Conservation (phyloP, 2,329 filamentous ascomycete species). For the Zarea fungicola region DNA sequence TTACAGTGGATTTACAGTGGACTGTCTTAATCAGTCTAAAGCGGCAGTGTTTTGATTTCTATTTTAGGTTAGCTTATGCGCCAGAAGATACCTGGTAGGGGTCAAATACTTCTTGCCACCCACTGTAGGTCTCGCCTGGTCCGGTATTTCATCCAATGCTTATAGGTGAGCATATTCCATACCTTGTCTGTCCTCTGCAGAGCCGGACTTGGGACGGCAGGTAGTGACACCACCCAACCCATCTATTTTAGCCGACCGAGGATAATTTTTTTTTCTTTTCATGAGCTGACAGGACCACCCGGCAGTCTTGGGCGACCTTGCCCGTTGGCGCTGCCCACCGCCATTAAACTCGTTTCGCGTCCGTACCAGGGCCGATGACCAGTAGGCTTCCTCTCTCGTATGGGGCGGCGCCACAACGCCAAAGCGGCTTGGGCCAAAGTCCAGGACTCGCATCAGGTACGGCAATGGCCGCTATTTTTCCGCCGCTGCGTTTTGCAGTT, state of each 20-base stretch:
- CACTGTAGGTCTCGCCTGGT: constrained; percentile 6
- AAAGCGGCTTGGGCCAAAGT: background rate
- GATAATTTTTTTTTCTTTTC: background rate
- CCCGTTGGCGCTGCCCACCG: background rate
- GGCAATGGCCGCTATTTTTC: background rate
- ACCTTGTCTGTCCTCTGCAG: too few species aligned
- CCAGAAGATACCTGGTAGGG: too few species aligned
- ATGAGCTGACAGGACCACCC: background rate
- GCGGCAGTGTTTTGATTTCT: too few species aligned
- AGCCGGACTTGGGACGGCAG: too few species aligned
- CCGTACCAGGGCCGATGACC: background rate
- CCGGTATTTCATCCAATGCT: background rate
- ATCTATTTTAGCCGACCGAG: background rate
- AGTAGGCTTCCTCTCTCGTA: background rate
- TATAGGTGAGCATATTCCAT: too few species aligned
- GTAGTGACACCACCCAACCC: too few species aligned
- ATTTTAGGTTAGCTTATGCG: too few species aligned
- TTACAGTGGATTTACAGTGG: too few species aligned
- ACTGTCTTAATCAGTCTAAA: too few species aligned
- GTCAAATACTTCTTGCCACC: too few species aligned
- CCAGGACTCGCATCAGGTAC: background rate
- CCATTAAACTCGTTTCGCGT: background rate
- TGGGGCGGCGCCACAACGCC: constrained; percentile 11
- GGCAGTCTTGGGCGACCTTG: background rate
- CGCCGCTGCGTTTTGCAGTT: background rate